phyloP scores from a whole-genome alignment of 2,329 filamentous ascomycete genomes.

The Cladophialophora psammophila region DNA sequence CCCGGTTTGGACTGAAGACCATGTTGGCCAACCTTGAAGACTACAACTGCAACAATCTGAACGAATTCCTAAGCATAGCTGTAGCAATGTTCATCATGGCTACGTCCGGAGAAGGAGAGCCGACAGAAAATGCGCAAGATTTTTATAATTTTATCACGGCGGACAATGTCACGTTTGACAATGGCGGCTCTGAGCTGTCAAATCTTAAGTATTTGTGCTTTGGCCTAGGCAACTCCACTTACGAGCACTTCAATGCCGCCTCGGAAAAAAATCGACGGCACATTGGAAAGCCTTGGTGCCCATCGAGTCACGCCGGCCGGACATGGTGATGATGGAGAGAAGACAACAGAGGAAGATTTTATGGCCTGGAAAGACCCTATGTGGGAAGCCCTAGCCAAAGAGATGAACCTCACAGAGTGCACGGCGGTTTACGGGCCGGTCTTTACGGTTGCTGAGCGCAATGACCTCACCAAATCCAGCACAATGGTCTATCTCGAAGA shows the following conservation, averaged over 20 bases:
- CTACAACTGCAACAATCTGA: slow-evolving; percentile 94
- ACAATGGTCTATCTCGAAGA: slow-evolving; percentile 84
- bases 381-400: slow-evolving; percentile 56
- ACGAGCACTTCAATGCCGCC: slow-evolving; percentile 99
- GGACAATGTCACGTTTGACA: slow-evolving; percentile 76
- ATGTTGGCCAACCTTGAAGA: slow-evolving; percentile 99
- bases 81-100: slow-evolving; percentile 93
- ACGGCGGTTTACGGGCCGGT: slow-evolving; percentile 89
- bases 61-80: slow-evolving; percentile 86
- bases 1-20: slow-evolving; percentile 92
- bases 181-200: slow-evolving; percentile 70
- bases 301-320: slow-evolving; percentile 84
- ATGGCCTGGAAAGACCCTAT: slow-evolving; percentile 96
- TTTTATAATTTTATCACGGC: slow-evolving; percentile 94
- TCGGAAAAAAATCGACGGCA: slow-evolving; percentile 88
- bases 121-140: slow-evolving; percentile 97
- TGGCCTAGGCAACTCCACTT: slow-evolving; percentile 97
- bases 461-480: slow-evolving; percentile 47
- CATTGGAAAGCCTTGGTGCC: slow-evolving; percentile 82
- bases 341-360: slow-evolving; percentile 99
- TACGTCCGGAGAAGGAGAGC: slow-evolving; percentile 97
- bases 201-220: slow-evolving; percentile 94
- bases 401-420: slow-evolving; percentile 56
- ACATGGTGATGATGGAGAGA: slow-evolving; percentile 95
- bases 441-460: slow-evolving; percentile 75